A percentile compares a stretch with the other conserved stretches of the same genome.
Evolutionary conservation across 2,329 filamentous ascomycete genomes (phyloP).

Genomic region (Nannizziopsis arthrosporioides): DNA sequence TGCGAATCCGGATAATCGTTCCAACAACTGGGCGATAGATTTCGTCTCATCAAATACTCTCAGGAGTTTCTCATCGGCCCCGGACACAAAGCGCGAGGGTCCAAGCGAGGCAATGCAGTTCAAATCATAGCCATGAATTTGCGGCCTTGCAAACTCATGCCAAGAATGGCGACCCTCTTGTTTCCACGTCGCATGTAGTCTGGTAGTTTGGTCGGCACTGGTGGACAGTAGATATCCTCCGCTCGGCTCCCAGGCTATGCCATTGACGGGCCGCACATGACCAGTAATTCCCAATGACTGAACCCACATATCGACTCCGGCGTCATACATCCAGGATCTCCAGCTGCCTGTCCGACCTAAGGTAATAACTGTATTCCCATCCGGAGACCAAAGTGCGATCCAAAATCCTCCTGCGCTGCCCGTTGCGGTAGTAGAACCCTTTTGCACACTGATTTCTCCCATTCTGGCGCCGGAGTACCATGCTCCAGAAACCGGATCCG

Average conservation of each 20-base stretch:
- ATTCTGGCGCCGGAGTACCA: conserved; percentile 80
- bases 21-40: conserved; percentile 64
- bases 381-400: conserved; percentile 83
- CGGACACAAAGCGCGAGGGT: conserved; percentile 70
- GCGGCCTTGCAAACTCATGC: conserved; percentile 91
- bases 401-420: conserved; percentile 94
- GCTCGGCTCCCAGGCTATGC: conserved; percentile 69
- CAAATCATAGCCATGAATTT: conserved; percentile 96
- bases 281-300: conserved; percentile 69
- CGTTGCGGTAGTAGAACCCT: conserved; percentile 91
- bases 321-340: conserved; percentile 66
- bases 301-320: conserved; percentile 55
- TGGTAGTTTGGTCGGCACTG: conserved; percentile 81
- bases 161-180: conserved; percentile 49
- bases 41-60: conserved; percentile 86
- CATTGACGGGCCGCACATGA: conserved; percentile 70
- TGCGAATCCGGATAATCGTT: conserved; percentile 53
- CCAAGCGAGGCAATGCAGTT: conserved; percentile 80
- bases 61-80: conserved; percentile 95
- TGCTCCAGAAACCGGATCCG: conserved; percentile 70
- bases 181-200: conserved; percentile 72
- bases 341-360: conserved; percentile 88
- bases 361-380: conserved; percentile 62
- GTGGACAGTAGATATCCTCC: conserved; percentile 83
- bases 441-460: conserved; percentile 87